Evolutionary conservation across 805 yeast genomes (phyloP).

Genomic region (Schwanniomyces sp.): DNA sequence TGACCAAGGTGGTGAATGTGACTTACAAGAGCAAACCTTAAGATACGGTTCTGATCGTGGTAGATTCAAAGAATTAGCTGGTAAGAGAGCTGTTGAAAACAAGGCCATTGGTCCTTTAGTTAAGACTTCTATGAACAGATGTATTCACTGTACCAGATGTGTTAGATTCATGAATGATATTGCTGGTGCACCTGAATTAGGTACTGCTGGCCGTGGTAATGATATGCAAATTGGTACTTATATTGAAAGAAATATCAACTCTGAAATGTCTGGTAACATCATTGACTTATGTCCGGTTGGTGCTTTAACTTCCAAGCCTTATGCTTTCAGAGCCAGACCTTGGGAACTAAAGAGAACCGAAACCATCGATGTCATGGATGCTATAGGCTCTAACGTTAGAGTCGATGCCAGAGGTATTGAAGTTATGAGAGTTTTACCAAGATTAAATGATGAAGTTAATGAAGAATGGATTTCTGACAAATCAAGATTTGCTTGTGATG

Average conservation of each 20-base stretch:
- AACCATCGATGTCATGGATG: conserved; percentile 82
- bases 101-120: conserved; percentile 88
- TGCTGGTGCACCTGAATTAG: conserved; percentile 91
- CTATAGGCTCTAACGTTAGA: conserved; percentile 76
- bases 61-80: conserved; percentile 75
- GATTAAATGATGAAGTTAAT: conserved; percentile 81
- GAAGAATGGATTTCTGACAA: conserved; percentile 93
- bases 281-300: conserved; percentile 91
- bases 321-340: conserved; percentile 89
- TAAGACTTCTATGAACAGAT: conserved; percentile 88
- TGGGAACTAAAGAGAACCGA: conserved; percentile 93
- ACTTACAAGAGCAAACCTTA: conserved; percentile 81
- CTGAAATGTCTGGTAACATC: conserved; percentile 84
- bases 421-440: conserved; percentile 83
- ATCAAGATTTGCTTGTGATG: conserved; percentile 83
- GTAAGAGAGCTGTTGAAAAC: conserved; percentile 88
- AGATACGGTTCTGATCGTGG: conserved; percentile 87
- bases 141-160: conserved; percentile 91
- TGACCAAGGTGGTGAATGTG: conserved; percentile 95
- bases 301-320: conserved; percentile 86
- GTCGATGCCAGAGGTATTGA: conserved; percentile 86
- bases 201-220: conserved; percentile 87
- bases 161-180: conserved; percentile 86
- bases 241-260: conserved; percentile 78
- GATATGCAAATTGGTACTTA: conserved; percentile 91